These are phyloP conservation scores for Lecanicillium sp. DNA, from an alignment of 2,329 filamentous ascomycete genomes.

Conservation along the genomic window DNA sequence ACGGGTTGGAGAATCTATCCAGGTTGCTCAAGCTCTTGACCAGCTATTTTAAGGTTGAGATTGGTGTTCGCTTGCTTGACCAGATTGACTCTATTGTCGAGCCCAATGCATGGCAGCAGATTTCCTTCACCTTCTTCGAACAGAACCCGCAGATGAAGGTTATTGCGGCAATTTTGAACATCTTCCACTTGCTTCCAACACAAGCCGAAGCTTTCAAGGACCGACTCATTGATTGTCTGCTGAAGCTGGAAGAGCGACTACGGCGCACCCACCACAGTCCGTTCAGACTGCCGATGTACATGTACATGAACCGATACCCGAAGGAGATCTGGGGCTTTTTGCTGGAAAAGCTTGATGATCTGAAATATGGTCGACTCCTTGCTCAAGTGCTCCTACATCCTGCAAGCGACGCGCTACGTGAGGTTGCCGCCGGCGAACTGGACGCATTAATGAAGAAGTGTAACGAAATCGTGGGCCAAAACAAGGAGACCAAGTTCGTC, in stretches of 20 bases:
- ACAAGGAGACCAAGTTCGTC: conserved; percentile 59
- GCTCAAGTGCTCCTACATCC: conserved; percentile 75
- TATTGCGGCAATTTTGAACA: conserved; percentile 88
- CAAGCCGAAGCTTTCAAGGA: conserved; percentile 89
- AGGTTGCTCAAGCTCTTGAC: conserved; percentile 84
- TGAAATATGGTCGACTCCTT: conserved; percentile 84
- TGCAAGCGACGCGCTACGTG: conserved; percentile 66
- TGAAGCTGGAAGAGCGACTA: conserved; percentile 78
- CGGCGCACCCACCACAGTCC: conserved; percentile 84
- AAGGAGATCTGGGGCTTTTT: conserved; percentile 81
- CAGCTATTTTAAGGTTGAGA: conserved; percentile 99
- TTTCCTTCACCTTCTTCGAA: conserved; percentile 91
- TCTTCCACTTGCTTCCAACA: conserved; percentile 90
- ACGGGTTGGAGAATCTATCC: conserved; percentile 85
- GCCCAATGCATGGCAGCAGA: conserved; percentile 69
- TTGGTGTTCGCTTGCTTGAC: conserved; percentile 84
- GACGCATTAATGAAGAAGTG: conserved; percentile 63
- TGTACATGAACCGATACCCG: conserved; percentile 88
- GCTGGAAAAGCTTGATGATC: conserved; percentile 69
- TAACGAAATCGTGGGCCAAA: conserved; percentile 54
- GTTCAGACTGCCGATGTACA: conserved; percentile 82
- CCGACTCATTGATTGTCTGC: conserved; percentile 79
- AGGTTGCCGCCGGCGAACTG: conserved; percentile 65
- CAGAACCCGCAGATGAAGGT: conserved; percentile 91
- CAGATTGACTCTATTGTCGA: conserved; percentile 91